A percentile compares a stretch with the other conserved stretches of the same genome.
Conservation (phyloP, 257 asterid species). For the Galeopsis tetrahit region DNA sequence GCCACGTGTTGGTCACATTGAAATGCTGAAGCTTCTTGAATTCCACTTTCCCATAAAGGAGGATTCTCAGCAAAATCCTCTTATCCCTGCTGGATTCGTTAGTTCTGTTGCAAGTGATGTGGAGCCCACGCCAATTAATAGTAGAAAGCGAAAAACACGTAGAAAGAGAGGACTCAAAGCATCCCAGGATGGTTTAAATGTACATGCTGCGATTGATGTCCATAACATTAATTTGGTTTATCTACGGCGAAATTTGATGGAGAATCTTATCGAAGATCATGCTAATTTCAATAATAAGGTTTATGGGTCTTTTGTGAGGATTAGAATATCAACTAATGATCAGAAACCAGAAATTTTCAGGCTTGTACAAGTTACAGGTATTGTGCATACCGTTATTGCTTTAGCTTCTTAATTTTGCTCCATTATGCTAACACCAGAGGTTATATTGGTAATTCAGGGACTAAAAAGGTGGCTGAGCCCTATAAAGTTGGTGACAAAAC, state of each 20-base stretch:
- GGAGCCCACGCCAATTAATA: constrained; percentile 41
- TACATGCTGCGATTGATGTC: constrained; percentile 83
- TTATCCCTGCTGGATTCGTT: constrained; percentile 72
- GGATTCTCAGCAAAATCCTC: constrained; percentile 48
- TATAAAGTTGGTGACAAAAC: constrained; percentile 77
- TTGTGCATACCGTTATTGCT: constrained; percentile 27
- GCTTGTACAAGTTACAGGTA: constrained; percentile 97
- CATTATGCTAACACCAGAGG: background rate
- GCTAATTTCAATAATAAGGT: constrained; percentile 68
- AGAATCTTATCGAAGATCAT: constrained; percentile 62
- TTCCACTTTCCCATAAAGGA: constrained; percentile 64
- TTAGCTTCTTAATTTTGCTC: constrained; percentile 20
- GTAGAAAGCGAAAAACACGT: constrained; percentile 60
- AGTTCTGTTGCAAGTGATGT: constrained; percentile 41
- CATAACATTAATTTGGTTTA: constrained; percentile 84
- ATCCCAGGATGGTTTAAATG: constrained; percentile 57
- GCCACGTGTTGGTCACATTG: constrained; percentile 71
- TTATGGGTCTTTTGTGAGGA: constrained; percentile 80
- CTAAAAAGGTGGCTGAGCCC: constrained; percentile 65
- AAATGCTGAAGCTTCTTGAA: constrained; percentile 86
- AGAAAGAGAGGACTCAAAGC: constrained; percentile 61
- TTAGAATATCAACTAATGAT: constrained; percentile 68
- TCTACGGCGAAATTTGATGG: constrained; percentile 76
- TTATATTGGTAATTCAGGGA: constrained; percentile 55
- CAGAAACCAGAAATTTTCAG: constrained; percentile 80